Evolutionary conservation across 495 filamentous ascomycete genomes (phyloP).

Genomic region (Jackrogersella multiformis): DNA sequence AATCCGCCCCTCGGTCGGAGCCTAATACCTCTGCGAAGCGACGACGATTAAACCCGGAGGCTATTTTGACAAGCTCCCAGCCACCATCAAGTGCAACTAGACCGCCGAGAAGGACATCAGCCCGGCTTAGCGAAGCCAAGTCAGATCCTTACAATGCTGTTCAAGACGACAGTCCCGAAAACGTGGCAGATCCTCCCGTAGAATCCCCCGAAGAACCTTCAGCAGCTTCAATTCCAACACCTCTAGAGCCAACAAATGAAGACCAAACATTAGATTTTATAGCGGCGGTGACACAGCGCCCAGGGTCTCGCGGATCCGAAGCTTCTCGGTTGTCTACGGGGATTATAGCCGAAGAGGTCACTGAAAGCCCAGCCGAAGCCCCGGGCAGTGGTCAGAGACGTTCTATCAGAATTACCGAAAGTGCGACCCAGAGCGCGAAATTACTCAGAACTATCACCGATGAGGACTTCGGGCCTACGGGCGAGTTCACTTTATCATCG

Average conservation of each 20-base stretch:
- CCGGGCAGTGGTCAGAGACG: slow-evolving; percentile 58
- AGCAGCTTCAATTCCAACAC: background rate
- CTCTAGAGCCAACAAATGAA: slow-evolving; percentile 13
- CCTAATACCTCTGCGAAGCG: slow-evolving; percentile 57
- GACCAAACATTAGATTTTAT: slow-evolving; percentile 13
- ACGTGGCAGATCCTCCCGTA: background rate
- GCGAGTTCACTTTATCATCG: slow-evolving; percentile 48
- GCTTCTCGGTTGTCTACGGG: slow-evolving; percentile 25
- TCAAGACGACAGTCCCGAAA: slow-evolving; percentile 29
- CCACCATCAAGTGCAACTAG: slow-evolving; percentile 33
- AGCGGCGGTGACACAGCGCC: slow-evolving; percentile 19
- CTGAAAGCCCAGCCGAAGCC: slow-evolving; percentile 58
- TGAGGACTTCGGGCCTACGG: slow-evolving; percentile 35
- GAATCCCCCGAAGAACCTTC: background rate
- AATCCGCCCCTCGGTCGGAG: slow-evolving; percentile 44
- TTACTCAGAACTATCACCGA: slow-evolving; percentile 46
- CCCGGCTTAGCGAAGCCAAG: slow-evolving; percentile 30
- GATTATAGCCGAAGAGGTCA: slow-evolving; percentile 50
- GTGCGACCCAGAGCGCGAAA: slow-evolving; percentile 43
- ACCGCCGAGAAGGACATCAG: slow-evolving; percentile 36
- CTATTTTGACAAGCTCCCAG: slow-evolving; percentile 28
- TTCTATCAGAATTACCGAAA: slow-evolving; percentile 40
- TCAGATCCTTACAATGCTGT: slow-evolving; percentile 24
- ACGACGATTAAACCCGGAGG: slow-evolving; percentile 39
- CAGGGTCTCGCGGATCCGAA: slow-evolving; percentile 12